Evolutionary conservation across 345 rosid genomes (phyloP).

Genomic region (Rhodamnia rubescens): DNA sequence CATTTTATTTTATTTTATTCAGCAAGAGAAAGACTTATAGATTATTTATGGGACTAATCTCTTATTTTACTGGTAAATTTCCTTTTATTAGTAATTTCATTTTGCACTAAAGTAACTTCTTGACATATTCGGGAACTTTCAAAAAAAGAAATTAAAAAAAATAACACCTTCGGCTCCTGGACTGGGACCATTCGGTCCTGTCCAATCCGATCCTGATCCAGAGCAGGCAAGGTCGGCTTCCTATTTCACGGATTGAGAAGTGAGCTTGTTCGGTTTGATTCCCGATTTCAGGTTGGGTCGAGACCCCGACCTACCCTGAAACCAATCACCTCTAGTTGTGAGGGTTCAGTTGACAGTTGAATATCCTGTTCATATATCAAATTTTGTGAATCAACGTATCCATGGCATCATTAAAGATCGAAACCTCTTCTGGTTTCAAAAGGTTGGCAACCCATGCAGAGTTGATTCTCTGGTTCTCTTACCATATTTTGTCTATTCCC

Average conservation of each 20-base stretch:
- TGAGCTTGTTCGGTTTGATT: fast-evolving
- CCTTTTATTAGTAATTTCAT: not conserved
- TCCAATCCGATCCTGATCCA: fast-evolving
- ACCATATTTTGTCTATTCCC: not conserved
- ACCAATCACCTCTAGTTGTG: not conserved
- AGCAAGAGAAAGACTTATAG: not conserved
- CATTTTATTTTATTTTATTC: not conserved
- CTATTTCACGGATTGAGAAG: fast-evolving
- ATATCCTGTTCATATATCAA: not conserved
- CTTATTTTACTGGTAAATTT: not conserved
- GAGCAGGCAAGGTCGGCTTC: not conserved
- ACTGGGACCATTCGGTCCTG: fast-evolving
- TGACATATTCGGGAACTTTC: not conserved
- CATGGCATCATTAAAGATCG: not conserved
- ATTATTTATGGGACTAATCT: not conserved
- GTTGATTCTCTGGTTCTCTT: not conserved
- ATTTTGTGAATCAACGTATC: not conserved
- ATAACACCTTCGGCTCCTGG: not conserved
- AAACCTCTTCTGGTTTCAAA: not conserved
- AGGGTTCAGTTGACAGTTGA: fast-evolving
- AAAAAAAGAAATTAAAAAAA: not conserved
- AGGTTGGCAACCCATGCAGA: not conserved
- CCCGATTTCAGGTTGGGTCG: not conserved
- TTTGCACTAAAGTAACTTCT: not conserved
- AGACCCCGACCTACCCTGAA: not conserved